A percentile compares a stretch with the other conserved stretches of the same genome.
These are phyloP conservation scores for Malassezia nana DNA, from an alignment of 1,284 basidiomycete species.

Conservation along the genomic window DNA sequence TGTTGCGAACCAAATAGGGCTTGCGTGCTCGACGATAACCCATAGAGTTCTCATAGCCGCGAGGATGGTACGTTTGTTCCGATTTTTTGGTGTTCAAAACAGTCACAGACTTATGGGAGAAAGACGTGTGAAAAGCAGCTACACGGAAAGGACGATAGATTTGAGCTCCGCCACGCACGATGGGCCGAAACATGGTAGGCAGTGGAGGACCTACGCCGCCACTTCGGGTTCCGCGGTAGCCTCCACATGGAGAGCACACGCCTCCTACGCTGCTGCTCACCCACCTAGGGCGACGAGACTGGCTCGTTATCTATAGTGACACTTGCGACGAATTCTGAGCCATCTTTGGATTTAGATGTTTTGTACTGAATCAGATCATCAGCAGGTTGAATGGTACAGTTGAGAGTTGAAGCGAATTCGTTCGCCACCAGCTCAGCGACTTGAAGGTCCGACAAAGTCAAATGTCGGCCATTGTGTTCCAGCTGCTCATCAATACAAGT, in stretches of 20 bases:
- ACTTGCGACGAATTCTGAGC: neutral
- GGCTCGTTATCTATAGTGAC: neutral
- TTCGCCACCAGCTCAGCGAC: neutral
- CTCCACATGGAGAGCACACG: neutral
- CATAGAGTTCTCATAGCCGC: constrained; percentile 1
- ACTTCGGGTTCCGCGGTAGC: neutral
- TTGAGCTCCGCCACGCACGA: neutral
- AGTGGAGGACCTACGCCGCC: neutral
- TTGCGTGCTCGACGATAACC: constrained; percentile 14
- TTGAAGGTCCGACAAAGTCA: neutral
- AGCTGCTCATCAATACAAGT: constrained; percentile 49
- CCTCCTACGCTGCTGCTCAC: no score
- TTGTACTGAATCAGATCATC: neutral
- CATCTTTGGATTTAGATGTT: neutral
- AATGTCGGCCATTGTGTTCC: neutral
- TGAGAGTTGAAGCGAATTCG: neutral
- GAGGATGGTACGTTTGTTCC: constrained; percentile 8
- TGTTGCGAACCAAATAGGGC: constrained; percentile 9
- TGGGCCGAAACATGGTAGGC: neutral
- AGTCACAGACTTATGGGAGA: neutral
- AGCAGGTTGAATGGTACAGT: neutral
- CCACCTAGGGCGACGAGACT: neutral
- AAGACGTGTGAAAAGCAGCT: neutral
- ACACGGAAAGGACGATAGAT: neutral
- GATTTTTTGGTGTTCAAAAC: neutral